Evolutionary conservation across 768 basidiomycete genomes (phyloP).

Genomic region (Amanita exitialis): DNA sequence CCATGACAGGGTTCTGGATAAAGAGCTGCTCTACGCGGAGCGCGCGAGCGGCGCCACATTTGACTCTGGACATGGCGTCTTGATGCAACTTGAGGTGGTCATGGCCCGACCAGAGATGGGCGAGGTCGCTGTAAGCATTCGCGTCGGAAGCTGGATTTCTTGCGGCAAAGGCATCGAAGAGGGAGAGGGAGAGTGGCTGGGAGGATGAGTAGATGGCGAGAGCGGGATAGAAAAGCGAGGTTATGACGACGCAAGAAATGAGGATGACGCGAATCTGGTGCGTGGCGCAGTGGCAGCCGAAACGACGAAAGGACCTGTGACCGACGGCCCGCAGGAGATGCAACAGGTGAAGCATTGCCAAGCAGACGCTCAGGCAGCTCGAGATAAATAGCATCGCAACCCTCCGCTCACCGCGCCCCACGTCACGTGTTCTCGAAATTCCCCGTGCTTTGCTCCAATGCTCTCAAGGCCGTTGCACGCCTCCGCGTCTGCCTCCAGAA

Average conservation of each 20-base stretch:
- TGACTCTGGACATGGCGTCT: conserved; percentile 61
- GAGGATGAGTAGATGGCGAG: conserved; percentile 75
- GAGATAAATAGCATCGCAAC: not conserved
- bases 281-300: conserved; percentile 82
- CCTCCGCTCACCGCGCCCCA: not conserved
- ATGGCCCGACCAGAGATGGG: conserved; percentile 63
- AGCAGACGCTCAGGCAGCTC: not conserved
- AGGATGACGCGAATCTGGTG: conserved; percentile 87
- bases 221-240: conserved; percentile 86
- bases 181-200: conserved; percentile 50
- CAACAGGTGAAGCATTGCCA: conserved; percentile 13
- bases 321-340: conserved; percentile 31
- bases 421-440: not conserved
- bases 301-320: conserved; percentile 53
- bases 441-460: too few species aligned
- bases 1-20: conserved; percentile 42
- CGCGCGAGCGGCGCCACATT: conserved; percentile 59
- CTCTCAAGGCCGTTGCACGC: not conserved
- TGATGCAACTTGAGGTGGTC: conserved; percentile 53
- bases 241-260: conserved; percentile 80
- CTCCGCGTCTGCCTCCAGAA: not conserved
- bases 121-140: conserved; percentile 52
- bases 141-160: conserved; percentile 42
- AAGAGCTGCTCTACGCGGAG: conserved; percentile 73
- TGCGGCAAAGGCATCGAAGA: conserved; percentile 55